A percentile compares a stretch with the other conserved stretches of the same genome.
Conservation (phyloP, 257 asterid species). For the Prunella vulgaris region DNA sequence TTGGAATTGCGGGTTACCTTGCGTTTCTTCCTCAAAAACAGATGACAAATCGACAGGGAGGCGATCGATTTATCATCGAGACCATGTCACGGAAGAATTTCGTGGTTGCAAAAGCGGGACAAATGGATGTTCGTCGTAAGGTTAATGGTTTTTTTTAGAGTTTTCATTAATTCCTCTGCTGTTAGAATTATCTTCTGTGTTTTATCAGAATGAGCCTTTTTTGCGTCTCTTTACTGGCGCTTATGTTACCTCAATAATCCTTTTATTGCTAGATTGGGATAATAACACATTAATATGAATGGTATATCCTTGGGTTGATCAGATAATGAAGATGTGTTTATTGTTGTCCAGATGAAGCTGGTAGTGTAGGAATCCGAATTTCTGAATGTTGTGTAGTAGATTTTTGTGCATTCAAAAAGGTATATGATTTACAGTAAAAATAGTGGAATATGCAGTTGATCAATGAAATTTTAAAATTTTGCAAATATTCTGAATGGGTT, state of each 20-base stretch:
- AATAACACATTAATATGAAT: background rate
- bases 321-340: background rate
- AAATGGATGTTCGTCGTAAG: background rate
- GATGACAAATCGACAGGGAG: background rate
- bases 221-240: background rate
- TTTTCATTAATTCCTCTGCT: constrained; percentile 15
- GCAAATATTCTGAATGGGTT: background rate
- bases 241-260: background rate
- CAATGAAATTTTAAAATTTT: background rate
- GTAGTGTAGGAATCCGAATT: background rate
- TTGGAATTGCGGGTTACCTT: constrained; percentile 51
- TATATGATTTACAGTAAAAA: background rate
- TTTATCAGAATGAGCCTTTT: background rate
- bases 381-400: background rate
- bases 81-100: constrained; percentile 23
- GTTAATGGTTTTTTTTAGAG: constrained; percentile 11
- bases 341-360: no score
- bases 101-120: constrained; percentile 21
- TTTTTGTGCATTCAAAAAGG: background rate
- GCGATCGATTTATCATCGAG: constrained; percentile 37
- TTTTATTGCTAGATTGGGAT: background rate
- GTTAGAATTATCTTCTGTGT: background rate
- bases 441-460: background rate
- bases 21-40: constrained; percentile 33
- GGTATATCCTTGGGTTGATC: background rate